phyloP scores from a whole-genome alignment of 1,139 yeast species.

The Kodamaea sp. region DNA sequence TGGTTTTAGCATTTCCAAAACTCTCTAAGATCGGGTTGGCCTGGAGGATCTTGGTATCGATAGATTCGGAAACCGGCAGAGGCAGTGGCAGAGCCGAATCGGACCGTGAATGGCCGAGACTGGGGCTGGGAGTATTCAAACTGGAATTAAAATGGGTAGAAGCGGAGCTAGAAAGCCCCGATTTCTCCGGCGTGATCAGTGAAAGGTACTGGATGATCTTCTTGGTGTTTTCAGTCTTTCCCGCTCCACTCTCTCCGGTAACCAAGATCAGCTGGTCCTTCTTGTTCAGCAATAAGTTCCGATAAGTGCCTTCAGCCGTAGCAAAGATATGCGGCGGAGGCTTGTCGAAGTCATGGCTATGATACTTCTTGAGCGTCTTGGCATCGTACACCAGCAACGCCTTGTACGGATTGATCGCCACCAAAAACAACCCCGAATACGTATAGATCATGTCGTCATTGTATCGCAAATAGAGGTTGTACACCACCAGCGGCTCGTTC shows the following conservation, averaged over 20 bases:
- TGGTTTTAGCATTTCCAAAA: slow-evolving; percentile 97
- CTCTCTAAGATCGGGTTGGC: slow-evolving; percentile 96
- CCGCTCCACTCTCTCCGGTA: slow-evolving; percentile 99
- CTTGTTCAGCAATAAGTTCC: slow-evolving; percentile 67
- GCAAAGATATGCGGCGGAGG: slow-evolving; percentile 89
- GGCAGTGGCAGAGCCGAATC: slow-evolving; percentile 10
- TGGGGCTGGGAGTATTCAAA: no score
- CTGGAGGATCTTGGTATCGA: slow-evolving; percentile 84
- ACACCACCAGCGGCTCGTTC: slow-evolving; percentile 91
- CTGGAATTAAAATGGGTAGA: slow-evolving; percentile 1
- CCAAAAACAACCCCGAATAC: slow-evolving; percentile 82
- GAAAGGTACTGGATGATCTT: slow-evolving; percentile 91
- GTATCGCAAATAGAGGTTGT: slow-evolving; percentile 79
- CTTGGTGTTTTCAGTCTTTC: slow-evolving; percentile 97
- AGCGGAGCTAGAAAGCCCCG: not conserved
- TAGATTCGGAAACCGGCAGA: slow-evolving; percentile 19
- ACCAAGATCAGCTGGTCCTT: slow-evolving; percentile 90
- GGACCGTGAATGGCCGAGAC: no score
- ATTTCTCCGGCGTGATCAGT: slow-evolving; percentile 50
- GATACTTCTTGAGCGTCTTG: slow-evolving; percentile 57
- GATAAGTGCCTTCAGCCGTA: slow-evolving; percentile 83
- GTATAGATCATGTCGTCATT: slow-evolving; percentile 76
- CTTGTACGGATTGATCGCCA: slow-evolving; percentile 93
- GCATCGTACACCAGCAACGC: slow-evolving; percentile 71
- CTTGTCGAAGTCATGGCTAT: slow-evolving; percentile 45